Conservation (phyloP, 2,329 filamentous ascomycete genomes). For the Aspergillus sclerotialis region DNA sequence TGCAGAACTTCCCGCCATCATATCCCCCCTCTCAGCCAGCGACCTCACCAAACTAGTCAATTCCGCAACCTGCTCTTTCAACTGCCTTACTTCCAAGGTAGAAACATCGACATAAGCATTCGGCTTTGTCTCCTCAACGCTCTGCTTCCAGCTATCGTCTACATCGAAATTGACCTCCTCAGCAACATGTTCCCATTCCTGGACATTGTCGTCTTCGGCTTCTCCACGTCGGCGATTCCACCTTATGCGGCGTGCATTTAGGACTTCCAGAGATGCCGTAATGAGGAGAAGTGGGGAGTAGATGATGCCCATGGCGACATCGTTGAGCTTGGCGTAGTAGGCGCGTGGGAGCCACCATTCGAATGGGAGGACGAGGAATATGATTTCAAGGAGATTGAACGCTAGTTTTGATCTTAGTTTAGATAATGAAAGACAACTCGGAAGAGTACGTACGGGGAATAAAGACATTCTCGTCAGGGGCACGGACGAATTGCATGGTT, state of each 20-base stretch:
- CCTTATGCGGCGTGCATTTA: constrained; percentile 58
- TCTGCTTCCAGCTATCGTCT: constrained; percentile 73
- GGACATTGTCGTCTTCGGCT: constrained; percentile 76
- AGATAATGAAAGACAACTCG: not conserved
- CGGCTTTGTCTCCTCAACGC: constrained; percentile 65
- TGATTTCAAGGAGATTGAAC: constrained; percentile 86
- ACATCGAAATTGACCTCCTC: constrained; percentile 67
- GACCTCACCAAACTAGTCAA: constrained; percentile 58
- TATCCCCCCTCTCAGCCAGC: constrained; percentile 35
- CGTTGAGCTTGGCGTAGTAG: constrained; percentile 74
- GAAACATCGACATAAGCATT: constrained; percentile 75
- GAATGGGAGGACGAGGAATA: constrained; percentile 68
- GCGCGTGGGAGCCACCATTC: constrained; percentile 90
- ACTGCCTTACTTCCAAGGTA: constrained; percentile 53
- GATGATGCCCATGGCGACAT: constrained; percentile 75
- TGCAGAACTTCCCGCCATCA: no score
- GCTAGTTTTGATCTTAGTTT: constrained; percentile 32
- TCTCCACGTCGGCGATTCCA: constrained; percentile 73
- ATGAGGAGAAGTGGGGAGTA: constrained; percentile 79
- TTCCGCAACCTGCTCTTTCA: constrained; percentile 50
- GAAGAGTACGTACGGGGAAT: constrained; percentile 57
- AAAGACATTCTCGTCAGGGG: constrained; percentile 96
- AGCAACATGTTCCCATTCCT: constrained; percentile 87
- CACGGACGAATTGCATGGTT: constrained; percentile 93
- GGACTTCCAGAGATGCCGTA: constrained; percentile 65